phyloP scores from a whole-genome alignment of 1,139 yeast genomes.

The Candida sp. region DNA sequence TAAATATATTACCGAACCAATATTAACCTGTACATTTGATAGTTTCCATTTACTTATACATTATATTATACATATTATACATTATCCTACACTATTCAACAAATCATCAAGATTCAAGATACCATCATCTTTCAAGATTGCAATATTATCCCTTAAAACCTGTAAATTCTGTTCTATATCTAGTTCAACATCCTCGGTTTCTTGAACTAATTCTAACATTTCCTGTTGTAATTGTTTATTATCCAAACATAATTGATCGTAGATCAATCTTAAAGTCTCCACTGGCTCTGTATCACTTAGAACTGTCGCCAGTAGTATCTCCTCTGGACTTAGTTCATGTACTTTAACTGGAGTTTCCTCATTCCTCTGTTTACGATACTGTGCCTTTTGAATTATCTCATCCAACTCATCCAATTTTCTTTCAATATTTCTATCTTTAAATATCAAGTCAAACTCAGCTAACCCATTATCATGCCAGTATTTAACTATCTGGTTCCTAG shows the following conservation, averaged over 20 bases:
- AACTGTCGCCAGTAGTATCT: constrained; percentile 32
- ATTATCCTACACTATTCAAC: not conserved
- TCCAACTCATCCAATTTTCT: constrained; percentile 63
- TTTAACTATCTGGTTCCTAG: constrained; percentile 57
- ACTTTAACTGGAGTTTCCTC: constrained; percentile 22
- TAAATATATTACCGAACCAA: too few species aligned
- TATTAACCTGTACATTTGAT: too few species aligned
- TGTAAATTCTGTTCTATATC: constrained; percentile 21
- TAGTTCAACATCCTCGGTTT: constrained; percentile 18
- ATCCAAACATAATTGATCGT: constrained; percentile 34
- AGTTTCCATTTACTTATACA: too few species aligned
- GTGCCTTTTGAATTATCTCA: constrained; percentile 56
- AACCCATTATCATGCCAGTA: constrained; percentile 60
- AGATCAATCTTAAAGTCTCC: constrained; percentile 30
- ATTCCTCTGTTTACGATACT: constrained; percentile 18
- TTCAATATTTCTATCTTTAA: constrained; percentile 58
- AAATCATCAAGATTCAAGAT: not conserved
- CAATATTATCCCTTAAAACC: constrained; percentile 26
- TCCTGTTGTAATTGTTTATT: constrained; percentile 28
- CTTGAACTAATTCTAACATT: constrained; percentile 17
- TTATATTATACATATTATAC: too few species aligned
- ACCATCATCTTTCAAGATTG: constrained; percentile 16
- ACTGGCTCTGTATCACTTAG: constrained; percentile 22
- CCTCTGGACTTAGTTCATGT: constrained; percentile 29
- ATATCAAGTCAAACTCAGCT: constrained; percentile 65